phyloP scores from a whole-genome alignment of 2,329 filamentous ascomycete species.

The Triangularia verruculosa region DNA sequence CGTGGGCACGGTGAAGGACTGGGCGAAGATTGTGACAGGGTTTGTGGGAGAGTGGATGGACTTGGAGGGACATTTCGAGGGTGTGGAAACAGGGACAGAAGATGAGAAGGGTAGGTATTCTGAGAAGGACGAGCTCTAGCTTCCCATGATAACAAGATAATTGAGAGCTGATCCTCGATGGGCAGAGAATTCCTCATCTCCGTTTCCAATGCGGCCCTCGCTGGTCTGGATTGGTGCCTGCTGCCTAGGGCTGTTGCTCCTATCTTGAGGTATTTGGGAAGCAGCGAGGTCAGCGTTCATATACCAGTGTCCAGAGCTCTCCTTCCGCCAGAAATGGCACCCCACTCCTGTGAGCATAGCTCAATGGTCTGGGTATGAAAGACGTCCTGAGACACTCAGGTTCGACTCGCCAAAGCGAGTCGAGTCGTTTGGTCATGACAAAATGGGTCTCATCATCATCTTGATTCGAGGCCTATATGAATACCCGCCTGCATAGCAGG shows the following conservation, averaged over 20 bases:
- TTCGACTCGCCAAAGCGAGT: not conserved
- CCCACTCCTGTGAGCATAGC: not conserved
- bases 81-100: not conserved
- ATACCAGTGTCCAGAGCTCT: not conserved
- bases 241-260: not conserved
- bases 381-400: not conserved
- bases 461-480: too few species aligned
- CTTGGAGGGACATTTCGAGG: constrained; percentile 41
- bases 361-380: not conserved
- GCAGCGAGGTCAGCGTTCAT: not conserved
- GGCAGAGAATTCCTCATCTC: not conserved
- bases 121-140: constrained; percentile 24
- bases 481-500: too few species aligned
- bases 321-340: not conserved
- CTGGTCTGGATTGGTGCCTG: not conserved
- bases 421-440: not conserved
- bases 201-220: not conserved
- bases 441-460: too few species aligned
- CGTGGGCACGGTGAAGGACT: constrained; percentile 75
- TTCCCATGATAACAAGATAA: not conserved
- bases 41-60: constrained; percentile 95
- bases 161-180: not conserved
- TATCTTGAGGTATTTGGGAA: not conserved
- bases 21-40: constrained; percentile 77
- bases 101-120: not conserved